phyloP scores from a whole-genome alignment of 495 filamentous ascomycete species.

The Aspergillus ellipticus region DNA sequence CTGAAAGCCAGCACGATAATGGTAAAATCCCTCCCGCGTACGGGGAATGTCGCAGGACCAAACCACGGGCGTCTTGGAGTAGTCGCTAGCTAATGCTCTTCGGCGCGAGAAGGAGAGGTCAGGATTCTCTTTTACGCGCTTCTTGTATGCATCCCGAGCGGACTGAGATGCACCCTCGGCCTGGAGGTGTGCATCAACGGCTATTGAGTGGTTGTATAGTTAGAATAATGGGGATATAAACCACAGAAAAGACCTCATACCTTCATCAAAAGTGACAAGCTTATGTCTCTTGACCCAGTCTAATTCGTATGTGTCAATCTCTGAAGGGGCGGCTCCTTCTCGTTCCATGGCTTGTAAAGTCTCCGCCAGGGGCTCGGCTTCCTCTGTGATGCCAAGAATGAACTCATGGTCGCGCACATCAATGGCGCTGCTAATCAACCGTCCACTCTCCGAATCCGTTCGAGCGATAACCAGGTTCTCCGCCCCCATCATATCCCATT shows the following conservation, averaged over 20 bases:
- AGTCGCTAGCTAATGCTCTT: slow-evolving; percentile 61
- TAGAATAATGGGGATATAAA: slow-evolving; percentile 7
- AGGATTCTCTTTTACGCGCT: slow-evolving; percentile 53
- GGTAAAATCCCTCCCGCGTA: slow-evolving; percentile 94
- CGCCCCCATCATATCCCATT: slow-evolving; percentile 96
- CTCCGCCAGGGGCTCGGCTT: slow-evolving; percentile 75
- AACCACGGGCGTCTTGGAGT: slow-evolving; percentile 62
- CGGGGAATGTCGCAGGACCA: slow-evolving; percentile 92
- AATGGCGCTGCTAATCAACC: slow-evolving; percentile 81
- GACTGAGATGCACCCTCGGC: slow-evolving; percentile 55
- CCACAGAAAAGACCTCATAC: slow-evolving; percentile 23
- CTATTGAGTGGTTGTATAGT: slow-evolving; percentile 26
- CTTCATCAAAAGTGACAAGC: slow-evolving; percentile 89
- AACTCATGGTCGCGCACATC: slow-evolving; percentile 95
- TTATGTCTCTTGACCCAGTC: slow-evolving; percentile 84
- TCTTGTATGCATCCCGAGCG: slow-evolving; percentile 63
- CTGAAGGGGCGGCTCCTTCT: slow-evolving; percentile 65
- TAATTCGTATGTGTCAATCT: slow-evolving; percentile 85
- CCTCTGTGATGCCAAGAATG: slow-evolving; percentile 78
- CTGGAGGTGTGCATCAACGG: slow-evolving; percentile 70
- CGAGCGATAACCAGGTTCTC: slow-evolving; percentile 93
- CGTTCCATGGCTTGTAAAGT: slow-evolving; percentile 87
- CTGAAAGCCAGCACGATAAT: slow-evolving; percentile 82
- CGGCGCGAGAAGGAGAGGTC: slow-evolving; percentile 75
- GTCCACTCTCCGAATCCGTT: slow-evolving; percentile 92